Evolutionary conservation across 257 asterid genomes (phyloP).

Genomic region (Coffea eugenioides): DNA sequence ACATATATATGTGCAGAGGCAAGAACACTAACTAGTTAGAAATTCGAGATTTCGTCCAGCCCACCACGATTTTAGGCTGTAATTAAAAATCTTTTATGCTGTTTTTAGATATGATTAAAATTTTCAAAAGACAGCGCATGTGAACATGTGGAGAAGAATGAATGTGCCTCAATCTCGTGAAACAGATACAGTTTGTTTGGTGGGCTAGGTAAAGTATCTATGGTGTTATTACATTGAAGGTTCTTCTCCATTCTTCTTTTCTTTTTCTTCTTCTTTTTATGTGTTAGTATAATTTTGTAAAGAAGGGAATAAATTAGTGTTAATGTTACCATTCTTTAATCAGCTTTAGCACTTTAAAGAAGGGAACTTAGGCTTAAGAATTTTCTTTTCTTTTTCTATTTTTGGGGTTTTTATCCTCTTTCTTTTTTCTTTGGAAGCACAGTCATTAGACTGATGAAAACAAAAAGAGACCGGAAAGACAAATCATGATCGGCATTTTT

Average conservation of each 20-base stretch:
- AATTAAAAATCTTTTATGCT: not conserved
- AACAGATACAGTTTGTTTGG: not conserved
- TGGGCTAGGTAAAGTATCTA: not conserved
- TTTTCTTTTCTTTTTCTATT: not conserved
- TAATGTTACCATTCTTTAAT: not conserved
- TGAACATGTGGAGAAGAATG: slow-evolving; percentile 1
- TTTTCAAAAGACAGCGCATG: not conserved
- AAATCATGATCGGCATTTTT: too few species aligned
- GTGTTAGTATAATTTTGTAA: not conserved
- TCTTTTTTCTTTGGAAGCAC: too few species aligned
- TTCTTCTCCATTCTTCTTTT: not conserved
- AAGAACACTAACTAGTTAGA: too few species aligned
- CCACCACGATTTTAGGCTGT: not conserved
- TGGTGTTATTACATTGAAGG: too few species aligned
- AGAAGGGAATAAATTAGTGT: too few species aligned
- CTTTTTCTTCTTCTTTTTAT: not conserved
- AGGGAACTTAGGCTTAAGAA: too few species aligned
- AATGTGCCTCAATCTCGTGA: not conserved
- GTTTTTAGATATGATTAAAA: not conserved
- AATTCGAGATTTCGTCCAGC: not conserved
- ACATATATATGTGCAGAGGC: too few species aligned
- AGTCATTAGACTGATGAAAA: too few species aligned
- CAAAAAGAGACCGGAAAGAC: too few species aligned
- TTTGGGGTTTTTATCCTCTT: too few species aligned
- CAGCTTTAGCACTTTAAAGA: too few species aligned